Evolutionary conservation across 2,329 filamentous ascomycete genomes (phyloP).

Genomic region (Hawksworthiomyces lignivorus): DNA sequence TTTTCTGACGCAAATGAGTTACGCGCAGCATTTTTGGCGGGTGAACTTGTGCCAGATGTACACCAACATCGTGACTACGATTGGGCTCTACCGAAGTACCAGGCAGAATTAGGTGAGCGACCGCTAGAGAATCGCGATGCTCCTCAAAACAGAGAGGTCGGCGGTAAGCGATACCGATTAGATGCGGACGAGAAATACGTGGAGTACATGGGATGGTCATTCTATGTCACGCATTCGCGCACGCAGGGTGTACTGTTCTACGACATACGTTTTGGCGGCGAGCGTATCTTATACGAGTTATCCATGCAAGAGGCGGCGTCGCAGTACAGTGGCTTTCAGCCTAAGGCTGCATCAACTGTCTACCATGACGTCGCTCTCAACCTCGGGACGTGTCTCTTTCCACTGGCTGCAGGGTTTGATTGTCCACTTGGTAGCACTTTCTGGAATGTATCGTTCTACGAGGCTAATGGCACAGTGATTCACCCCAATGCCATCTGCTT

Average conservation of each 20-base stretch:
- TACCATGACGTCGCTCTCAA: no score
- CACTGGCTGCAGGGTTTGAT: no score
- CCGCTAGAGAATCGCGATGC: constrained; percentile 27
- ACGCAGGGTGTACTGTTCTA: constrained; percentile 38
- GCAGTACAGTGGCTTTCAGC: no score
- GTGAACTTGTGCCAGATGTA: constrained; percentile 27
- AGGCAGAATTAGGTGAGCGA: constrained; percentile 19
- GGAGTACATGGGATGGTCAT: constrained; percentile 45
- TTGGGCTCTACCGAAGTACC: constrained; percentile 28
- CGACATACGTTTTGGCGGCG: no score
- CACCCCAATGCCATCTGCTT: no score
- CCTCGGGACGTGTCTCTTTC: no score
- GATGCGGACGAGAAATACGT: constrained; percentile 39
- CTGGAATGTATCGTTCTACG: no score
- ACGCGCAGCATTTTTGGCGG: constrained; percentile 29
- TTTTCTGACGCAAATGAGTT: constrained; percentile 27
- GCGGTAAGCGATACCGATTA: constrained; percentile 33
- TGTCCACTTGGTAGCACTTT: no score
- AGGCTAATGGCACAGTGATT: no score
- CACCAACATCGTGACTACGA: constrained; percentile 25
- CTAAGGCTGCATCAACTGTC: no score
- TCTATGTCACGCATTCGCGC: constrained; percentile 39
- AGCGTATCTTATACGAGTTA: no score
- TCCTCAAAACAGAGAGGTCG: constrained; percentile 29
- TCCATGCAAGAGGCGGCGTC: no score